Evolutionary conservation across 2,329 filamentous ascomycete genomes (phyloP), one percentile per base, ranked within the genome.

Genomic region (Penicillium nordicum): DNA sequence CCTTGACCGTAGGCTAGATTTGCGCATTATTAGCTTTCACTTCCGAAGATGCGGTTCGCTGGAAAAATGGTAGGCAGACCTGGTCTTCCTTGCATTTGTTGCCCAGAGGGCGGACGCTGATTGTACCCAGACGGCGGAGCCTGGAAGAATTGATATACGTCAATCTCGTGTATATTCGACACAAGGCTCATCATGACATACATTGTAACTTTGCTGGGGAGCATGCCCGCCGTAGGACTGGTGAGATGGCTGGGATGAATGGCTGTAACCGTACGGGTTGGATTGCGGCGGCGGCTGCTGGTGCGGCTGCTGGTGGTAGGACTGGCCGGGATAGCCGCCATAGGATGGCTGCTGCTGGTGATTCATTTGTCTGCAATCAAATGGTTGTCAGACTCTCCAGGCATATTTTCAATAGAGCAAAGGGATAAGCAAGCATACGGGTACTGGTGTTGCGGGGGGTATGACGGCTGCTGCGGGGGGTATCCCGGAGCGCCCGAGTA

Each of bases 401-500:
- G 41, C 6, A 32, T 18, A 4, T 30, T 37, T 14, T 40, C 46
- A 50, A 27, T 27, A 34, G 48, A 51, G 44, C 62, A 55, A 47
- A 54, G 60, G 49, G 50, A 50, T 57, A 61, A 53, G 50, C 57
- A 53, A 58, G 65, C 73, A 68, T 69, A 77, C 71, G 72, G 72
- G 50, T 77, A 76, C 50, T 68, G 72, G 53, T 75, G 71, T 57
- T 68, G 73, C 54, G 73, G 69, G 50, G 71, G 72, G 58, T 77
- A 77, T 56, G 69, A 67, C 58, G 72, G 69, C 62, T 71, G 74
- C 52, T 67, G 76, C 63, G 80, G 84, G 79, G 81, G 79, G 65
- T 83, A 82, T 60, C 80, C 80, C 68, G 79, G 78, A 62, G 81
- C 78, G 53, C 80, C 80, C 69, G 79, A 76, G 67, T 86, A 85